Evolutionary conservation across 2,329 filamentous ascomycete species (phyloP), one percentile per base, ranked within the genome.

Genomic region (Exophiala calicioides): DNA sequence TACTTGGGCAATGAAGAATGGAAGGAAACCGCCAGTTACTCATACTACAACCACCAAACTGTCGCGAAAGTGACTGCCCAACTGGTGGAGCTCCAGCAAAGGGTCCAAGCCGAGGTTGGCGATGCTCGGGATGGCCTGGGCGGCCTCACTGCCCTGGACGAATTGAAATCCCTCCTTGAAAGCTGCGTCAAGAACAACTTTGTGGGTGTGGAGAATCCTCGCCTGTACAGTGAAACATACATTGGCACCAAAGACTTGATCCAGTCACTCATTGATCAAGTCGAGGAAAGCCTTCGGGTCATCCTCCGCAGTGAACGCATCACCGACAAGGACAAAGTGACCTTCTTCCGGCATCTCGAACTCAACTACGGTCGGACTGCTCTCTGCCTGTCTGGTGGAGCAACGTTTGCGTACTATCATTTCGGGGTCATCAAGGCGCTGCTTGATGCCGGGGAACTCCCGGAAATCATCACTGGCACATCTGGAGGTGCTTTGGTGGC

Each of bases 131-230:
- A 53, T 15, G 59, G 55, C 4, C 40, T 42, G 47, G 37, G 58
- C 6, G 55, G 52, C 19, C 47, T 56, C 15, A 53, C 52, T 13
- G 77, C 84, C 0, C 73, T 89, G 2, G 85, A 91, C 53, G 88
- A 93, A 44, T 75, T 98, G 44, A 85, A 83, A 52, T 78, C 78
- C 1, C 69, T 97, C 49, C 74, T 94, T 15, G 89, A 95, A 70
- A 88, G 88, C 10, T 97, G 90, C 64, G 86, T 96, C 59, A 98
- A 96, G 77, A 95, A 90, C 68, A 97, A 98, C 64, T 98, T 97
- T 68, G 89, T 88, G 13, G 93, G 93, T 0, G 84, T 95, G 10
- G 93, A 98, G 67, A 97, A 95, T 60, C 83, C 91, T 7, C 80
- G 89, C 44, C 71, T 98, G n/a, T 98, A 98, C 66, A 95, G 88